Conservation (phyloP, 2,329 filamentous ascomycete genomes). For the Paraphoma sp. region DNA sequence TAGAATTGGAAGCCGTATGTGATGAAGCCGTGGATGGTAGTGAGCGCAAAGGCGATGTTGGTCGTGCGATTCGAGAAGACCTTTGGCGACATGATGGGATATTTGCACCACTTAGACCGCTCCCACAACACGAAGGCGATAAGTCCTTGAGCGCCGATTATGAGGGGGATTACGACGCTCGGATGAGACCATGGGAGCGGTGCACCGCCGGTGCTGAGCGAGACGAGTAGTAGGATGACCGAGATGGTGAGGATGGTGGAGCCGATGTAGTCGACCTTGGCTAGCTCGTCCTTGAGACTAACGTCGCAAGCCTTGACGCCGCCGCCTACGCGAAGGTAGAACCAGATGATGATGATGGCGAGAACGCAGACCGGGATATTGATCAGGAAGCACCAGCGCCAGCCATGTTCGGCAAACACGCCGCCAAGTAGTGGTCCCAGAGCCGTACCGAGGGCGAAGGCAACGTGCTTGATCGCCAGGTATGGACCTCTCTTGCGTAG, state of each 20-base stretch:
- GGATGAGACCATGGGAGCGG: conserved; percentile 51
- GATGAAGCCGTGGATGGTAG: conserved; percentile 38
- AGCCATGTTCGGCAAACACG: conserved; percentile 43
- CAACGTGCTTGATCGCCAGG: conserved; percentile 33
- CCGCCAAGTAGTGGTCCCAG: conserved; percentile 42
- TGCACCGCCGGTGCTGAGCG: conserved; percentile 55
- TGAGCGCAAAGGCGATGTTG: conserved; percentile 42
- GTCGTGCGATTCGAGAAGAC: conserved; percentile 56
- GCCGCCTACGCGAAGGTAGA: conserved; percentile 38
- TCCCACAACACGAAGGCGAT: conserved; percentile 50
- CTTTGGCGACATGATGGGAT: conserved; percentile 50
- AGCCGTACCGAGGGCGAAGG: conserved; percentile 34
- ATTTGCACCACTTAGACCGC: conserved; percentile 31
- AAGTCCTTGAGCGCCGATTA: conserved; percentile 53
- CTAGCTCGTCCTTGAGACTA: conserved; percentile 21
- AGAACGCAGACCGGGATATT: conserved; percentile 43
- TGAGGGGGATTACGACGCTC: conserved; percentile 51
- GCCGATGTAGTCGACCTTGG: conserved; percentile 53
- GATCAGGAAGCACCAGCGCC: conserved; percentile 57
- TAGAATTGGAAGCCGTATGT: conserved; percentile 36
- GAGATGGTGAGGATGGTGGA: conserved; percentile 51
- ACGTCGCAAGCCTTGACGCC: conserved; percentile 17
- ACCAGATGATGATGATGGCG: conserved; percentile 32
- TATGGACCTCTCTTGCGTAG: conserved; percentile 55
- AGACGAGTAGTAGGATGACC: conserved; percentile 51